These are phyloP conservation scores for Zygoascus tannicola DNA, from an alignment of 805 yeast species.

Conservation along the genomic window DNA sequence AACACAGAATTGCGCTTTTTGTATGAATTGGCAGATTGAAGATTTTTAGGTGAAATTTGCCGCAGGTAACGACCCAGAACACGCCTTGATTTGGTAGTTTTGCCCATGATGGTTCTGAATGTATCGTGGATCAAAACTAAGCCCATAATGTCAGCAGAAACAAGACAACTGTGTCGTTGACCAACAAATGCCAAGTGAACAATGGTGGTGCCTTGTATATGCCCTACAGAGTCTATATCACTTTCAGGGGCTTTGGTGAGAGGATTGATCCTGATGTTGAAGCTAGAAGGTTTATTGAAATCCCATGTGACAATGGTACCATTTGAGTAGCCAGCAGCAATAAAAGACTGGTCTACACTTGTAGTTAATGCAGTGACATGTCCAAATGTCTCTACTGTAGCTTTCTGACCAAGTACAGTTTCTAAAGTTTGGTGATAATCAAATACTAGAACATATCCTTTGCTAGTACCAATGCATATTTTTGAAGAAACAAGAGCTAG, in stretches of 20 bases:
- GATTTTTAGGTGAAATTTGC: conserved; percentile 18
- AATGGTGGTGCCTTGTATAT: conserved; percentile 32
- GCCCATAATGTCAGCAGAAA: conserved; percentile 49
- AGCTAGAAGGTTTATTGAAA: conserved; percentile 28
- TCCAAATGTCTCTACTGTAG: conserved; percentile 32
- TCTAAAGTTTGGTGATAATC: conserved; percentile 56
- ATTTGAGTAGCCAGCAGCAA: conserved; percentile 58
- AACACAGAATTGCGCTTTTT: conserved; percentile 29
- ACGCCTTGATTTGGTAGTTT: conserved; percentile 38
- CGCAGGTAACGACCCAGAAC: conserved; percentile 47
- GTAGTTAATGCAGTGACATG: conserved; percentile 46
- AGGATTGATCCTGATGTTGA: conserved; percentile 27
- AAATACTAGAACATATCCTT: conserved; percentile 57
- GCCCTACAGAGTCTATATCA: no score
- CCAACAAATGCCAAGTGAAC: conserved; percentile 41
- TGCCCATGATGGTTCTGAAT: conserved; percentile 46
- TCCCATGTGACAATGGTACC: conserved; percentile 72
- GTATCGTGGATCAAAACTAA: conserved; percentile 57
- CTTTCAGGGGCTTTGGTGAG: conserved; percentile 18
- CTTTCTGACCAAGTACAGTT: conserved; percentile 32
- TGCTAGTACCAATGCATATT: conserved; percentile 56
- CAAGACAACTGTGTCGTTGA: conserved; percentile 44
- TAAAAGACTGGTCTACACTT: conserved; percentile 58
- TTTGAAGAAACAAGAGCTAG: conserved; percentile 29
- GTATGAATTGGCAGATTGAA: conserved; percentile 3